A percentile compares a stretch with the other conserved stretches of the same genome.
Evolutionary conservation across 1,284 basidiomycete species (phyloP).

Genomic region (Entoloma clypeatum): DNA sequence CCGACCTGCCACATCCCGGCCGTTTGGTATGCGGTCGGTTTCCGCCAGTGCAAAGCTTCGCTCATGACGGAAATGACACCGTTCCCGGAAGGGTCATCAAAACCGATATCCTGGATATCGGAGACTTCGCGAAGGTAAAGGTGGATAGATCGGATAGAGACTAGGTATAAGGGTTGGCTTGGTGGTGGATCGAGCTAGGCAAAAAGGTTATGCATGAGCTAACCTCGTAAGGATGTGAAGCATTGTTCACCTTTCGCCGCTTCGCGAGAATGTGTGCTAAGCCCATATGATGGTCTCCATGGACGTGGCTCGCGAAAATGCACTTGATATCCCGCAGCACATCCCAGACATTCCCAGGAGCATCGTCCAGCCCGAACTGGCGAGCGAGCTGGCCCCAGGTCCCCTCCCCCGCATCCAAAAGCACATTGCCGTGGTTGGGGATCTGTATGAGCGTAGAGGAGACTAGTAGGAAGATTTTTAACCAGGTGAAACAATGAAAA

Average conservation of each 20-base stretch:
- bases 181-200: conserved; percentile 56
- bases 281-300: conserved; percentile 93
- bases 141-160: conserved; percentile 54
- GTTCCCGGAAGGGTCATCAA: conserved; percentile 43
- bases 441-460: conserved; percentile 73
- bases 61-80: conserved; percentile 54
- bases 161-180: conserved; percentile 63
- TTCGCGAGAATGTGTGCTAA: conserved; percentile 71
- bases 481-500: conserved; percentile 2
- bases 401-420: conserved; percentile 92
- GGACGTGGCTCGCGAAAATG: conserved; percentile 88
- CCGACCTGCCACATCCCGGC: conserved; percentile 37
- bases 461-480: conserved; percentile 42
- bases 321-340: conserved; percentile 71
- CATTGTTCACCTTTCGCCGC: conserved; percentile 58
- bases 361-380: conserved; percentile 62
- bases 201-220: conserved; percentile 10
- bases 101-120: conserved; percentile 64
- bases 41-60: conserved; percentile 50
- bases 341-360: conserved; percentile 44
- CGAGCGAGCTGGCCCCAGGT: conserved; percentile 87
- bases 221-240: background rate
- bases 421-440: conserved; percentile 62
- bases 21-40: conserved; percentile 37
- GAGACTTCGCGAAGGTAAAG: conserved; percentile 64